These are phyloP conservation scores for Colletotrichum neosansevieriae DNA, from an alignment of 2,329 filamentous ascomycete species.

Conservation along the genomic window DNA sequence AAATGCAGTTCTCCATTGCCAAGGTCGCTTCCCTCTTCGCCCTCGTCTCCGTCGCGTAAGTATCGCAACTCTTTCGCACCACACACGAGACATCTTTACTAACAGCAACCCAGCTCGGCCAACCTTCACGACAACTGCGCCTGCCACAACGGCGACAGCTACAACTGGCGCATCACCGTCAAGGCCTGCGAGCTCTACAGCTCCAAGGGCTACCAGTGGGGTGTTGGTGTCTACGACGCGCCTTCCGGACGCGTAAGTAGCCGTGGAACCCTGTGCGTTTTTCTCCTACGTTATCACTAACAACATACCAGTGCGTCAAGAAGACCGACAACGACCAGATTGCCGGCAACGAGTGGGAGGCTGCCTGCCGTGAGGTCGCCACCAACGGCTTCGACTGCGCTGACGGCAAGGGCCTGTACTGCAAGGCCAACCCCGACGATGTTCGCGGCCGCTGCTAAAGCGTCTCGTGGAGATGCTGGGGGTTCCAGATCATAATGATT, in stretches of 20 bases:
- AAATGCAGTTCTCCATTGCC: conserved; percentile 36
- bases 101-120: conserved; percentile 38
- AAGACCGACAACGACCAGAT: conserved; percentile 27
- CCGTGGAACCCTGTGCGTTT: background rate
- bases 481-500: background rate
- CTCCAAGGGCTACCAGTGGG: conserved; percentile 32
- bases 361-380: conserved; percentile 39
- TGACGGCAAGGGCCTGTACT: conserved; percentile 42
- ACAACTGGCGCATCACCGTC: conserved; percentile 44
- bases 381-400: conserved; percentile 40
- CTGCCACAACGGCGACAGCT: conserved; percentile 44
- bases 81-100: background rate
- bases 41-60: conserved; percentile 28
- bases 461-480: conserved; percentile 13
- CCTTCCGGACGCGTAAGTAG: conserved; percentile 37
- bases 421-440: conserved; percentile 34
- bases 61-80: background rate
- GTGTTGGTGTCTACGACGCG: conserved; percentile 38
- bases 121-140: conserved; percentile 43
- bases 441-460: conserved; percentile 40
- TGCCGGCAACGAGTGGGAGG: conserved; percentile 42
- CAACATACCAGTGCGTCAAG: conserved; percentile 26
- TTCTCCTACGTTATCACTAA: conserved; percentile 2
- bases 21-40: conserved; percentile 35
- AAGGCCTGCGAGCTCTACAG: conserved; percentile 42